A percentile compares a stretch with the other conserved stretches of the same genome.
Conservation (phyloP, 768 basidiomycete genomes). For the Leccinum aurantiacum region DNA sequence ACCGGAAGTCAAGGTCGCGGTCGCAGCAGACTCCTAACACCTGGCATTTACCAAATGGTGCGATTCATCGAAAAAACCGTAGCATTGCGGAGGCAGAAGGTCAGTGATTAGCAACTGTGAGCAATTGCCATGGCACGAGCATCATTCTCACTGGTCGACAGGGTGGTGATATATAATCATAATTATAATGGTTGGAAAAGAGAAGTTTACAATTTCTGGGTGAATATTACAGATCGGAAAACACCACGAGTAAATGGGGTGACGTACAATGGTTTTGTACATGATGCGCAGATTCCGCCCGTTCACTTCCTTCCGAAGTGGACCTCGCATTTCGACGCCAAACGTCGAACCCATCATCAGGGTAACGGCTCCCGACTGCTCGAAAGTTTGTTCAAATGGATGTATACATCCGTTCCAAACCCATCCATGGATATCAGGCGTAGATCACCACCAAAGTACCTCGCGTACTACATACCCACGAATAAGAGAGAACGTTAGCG, state of each 20-base stretch:
- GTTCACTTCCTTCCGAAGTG: not conserved
- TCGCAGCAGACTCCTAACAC: not conserved
- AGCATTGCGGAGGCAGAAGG: not conserved
- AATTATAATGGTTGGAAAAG: not conserved
- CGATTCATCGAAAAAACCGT: not conserved
- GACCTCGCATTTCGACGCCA: not conserved
- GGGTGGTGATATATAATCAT: constrained; percentile 1
- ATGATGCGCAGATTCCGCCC: not conserved
- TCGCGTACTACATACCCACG: constrained; percentile 62
- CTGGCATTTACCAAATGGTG: not conserved
- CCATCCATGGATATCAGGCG: constrained; percentile 98
- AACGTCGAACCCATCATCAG: constrained; percentile 4
- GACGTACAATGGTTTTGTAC: constrained; percentile 4
- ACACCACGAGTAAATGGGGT: not conserved
- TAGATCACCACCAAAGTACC: constrained; percentile 94
- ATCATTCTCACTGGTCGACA: not conserved
- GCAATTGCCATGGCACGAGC: not conserved
- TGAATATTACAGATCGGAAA: not conserved
- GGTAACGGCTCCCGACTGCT: constrained; percentile 37
- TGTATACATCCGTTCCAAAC: constrained; percentile 93
- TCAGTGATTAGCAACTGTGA: not conserved
- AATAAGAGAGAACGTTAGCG: constrained; percentile 6
- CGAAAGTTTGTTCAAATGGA: constrained; percentile 83
- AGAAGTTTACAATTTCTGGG: constrained; percentile 5
- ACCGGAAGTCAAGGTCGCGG: not conserved